These are phyloP conservation scores for Urtica urens DNA, from an alignment of 306 rosid species.

Conservation along the genomic window DNA sequence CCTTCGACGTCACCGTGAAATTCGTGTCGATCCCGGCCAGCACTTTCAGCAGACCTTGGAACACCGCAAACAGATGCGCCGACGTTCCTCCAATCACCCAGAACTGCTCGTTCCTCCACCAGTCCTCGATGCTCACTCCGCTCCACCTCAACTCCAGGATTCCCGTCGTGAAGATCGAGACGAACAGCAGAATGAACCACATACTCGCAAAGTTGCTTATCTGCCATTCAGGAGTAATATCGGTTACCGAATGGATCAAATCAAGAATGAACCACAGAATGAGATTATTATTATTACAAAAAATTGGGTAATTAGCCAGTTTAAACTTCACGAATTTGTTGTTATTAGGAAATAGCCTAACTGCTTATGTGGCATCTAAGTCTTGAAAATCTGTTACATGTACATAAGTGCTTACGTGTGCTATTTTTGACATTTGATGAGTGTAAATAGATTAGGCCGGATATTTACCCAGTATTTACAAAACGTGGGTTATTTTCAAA, in stretches of 20 bases:
- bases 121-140: constrained; percentile 93
- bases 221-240: constrained; percentile 33
- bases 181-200: constrained; percentile 95
- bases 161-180: constrained; percentile 80
- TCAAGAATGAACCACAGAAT: no score
- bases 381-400: background rate
- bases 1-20: constrained; percentile 91
- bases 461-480: background rate
- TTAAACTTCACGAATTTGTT: no score
- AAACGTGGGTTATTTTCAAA: no score
- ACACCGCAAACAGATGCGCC: constrained; percentile 92
- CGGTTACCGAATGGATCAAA: constrained; percentile 4
- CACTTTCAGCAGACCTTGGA: constrained; percentile 91
- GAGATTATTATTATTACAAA: background rate
- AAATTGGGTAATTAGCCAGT: background rate
- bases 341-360: no score
- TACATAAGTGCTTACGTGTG: background rate
- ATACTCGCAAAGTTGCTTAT: constrained; percentile 96
- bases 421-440: background rate
- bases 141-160: constrained; percentile 99
- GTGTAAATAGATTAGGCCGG: background rate
- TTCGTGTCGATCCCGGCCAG: constrained; percentile 91
- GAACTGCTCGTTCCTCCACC: constrained; percentile 99
- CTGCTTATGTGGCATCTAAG: no score
- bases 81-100: constrained; percentile 99